Conservation (phyloP, 441 rosid species). For the Adansonia grandidieri region DNA sequence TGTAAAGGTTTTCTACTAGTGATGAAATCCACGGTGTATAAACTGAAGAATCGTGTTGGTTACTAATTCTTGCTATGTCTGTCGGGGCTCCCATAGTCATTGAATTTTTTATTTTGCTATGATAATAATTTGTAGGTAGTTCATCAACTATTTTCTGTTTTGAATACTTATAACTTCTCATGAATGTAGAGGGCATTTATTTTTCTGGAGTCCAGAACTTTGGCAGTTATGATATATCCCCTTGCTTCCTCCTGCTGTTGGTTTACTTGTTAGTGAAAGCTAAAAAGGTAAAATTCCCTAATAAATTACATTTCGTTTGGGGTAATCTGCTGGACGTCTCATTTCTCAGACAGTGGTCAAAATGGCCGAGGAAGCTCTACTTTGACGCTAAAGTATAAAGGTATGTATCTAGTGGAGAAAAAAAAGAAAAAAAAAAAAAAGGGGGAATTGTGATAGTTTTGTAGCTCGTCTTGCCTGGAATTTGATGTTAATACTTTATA, state of each 20-base stretch:
- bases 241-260: neutral
- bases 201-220: neutral
- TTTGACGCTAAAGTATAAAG: neutral
- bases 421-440: no score
- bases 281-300: neutral
- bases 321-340: neutral
- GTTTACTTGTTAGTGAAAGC: neutral
- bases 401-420: neutral
- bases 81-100: neutral
- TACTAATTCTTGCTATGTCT: neutral
- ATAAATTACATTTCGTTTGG: neutral
- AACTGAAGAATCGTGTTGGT: constrained; percentile 7
- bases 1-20: constrained; percentile 5
- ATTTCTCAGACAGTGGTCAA: neutral
- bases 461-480: neutral
- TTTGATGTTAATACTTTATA: neutral
- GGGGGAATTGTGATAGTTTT: constrained; percentile 2
- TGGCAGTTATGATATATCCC: neutral
- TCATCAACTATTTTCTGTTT: neutral
- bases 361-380: neutral
- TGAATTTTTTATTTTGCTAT: neutral
- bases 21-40: neutral
- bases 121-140: neutral
- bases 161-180: neutral
- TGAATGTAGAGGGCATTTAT: neutral